Conservation (phyloP, 176 grass and related monocot species). For the Thinopyrum elongatum region DNA sequence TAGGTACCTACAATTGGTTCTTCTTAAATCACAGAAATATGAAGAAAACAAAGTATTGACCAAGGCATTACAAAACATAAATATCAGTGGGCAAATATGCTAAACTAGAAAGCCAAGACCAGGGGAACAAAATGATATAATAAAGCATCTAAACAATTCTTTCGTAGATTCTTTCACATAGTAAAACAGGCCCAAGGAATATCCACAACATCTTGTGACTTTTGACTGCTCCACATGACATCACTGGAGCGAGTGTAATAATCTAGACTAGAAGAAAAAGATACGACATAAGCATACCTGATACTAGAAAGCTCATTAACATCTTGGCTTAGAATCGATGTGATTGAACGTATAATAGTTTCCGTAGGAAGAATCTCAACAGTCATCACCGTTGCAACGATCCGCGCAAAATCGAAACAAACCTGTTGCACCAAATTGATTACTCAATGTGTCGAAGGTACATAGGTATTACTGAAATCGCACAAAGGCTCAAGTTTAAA, state of each 20-base stretch:
- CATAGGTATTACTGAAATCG: slow-evolving; percentile 6
- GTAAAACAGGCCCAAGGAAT: neutral
- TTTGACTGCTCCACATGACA: neutral
- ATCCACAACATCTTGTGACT: neutral
- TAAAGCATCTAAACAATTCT: neutral
- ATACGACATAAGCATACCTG: slow-evolving; percentile 46
- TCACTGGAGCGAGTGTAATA: neutral
- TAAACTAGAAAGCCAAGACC: neutral
- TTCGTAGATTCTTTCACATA: slow-evolving; percentile 16
- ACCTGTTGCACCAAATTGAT: slow-evolving; percentile 53
- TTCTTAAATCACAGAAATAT: neutral
- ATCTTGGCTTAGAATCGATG: slow-evolving; percentile 64
- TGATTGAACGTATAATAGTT: slow-evolving; percentile 71
- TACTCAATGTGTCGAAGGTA: neutral
- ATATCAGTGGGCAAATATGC: neutral
- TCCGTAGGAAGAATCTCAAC: slow-evolving; percentile 67
- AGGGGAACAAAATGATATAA: neutral
- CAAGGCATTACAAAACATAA: neutral
- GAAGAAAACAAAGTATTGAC: neutral
- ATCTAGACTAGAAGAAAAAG: slow-evolving; percentile 17
- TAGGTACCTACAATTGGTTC: neutral
- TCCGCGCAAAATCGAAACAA: slow-evolving; percentile 88
- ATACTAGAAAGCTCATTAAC: slow-evolving; percentile 27
- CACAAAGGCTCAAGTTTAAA: slow-evolving; percentile 4
- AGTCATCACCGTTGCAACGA: slow-evolving; percentile 69